Evolutionary conservation across 1,139 yeast species (phyloP), one percentile per base, ranked within the genome.

Genomic region (Sugiyamaella sp.): DNA sequence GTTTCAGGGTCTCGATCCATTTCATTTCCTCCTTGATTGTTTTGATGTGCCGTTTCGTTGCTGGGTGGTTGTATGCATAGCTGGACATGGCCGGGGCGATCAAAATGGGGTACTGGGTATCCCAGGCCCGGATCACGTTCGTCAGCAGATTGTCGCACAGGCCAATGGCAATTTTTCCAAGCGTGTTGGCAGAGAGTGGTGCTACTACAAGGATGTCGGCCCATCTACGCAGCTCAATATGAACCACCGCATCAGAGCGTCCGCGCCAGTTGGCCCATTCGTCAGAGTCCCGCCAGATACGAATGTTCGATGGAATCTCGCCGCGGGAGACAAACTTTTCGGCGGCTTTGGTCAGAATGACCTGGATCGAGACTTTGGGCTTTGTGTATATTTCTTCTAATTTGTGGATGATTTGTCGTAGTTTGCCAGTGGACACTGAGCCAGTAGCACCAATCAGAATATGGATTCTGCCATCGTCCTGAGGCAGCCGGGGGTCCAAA

Each of bases 51-150:
- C 91, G 80, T 69, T 85, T 88, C 1, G 97, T 91, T 43, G 91
- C 83, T 1, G 90, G 86, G 29, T 95, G 89, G 63, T 86, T 88
- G 70, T 90, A 91, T 51, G 96, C 89, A 68, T 88, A 86, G 55
- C 93, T 86, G 22, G 89, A 90, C 97, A 91, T 90, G 2, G 96
- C 90, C 2, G 98, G 97, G 0, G 97, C 98, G 52, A 89, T 77
- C 38, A 90, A 73, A 5, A 91, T 83, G 0, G 98, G 97, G 62
- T 85, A 88, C 51, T 87, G 85, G 0, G 93, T 82, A 66, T 90
- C 88, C 97, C 98, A 91, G 1, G 96, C 96, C 59, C 97, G 77
- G 17, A 90, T 80, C 12, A 90, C 96, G 65, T 87, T 88, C 1
- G 97, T 90, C 55, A 91, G 74, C 59, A 91, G 74, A 69, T 90